phyloP scores from a whole-genome alignment of 345 rosid genomes.

The Populus tremula region DNA sequence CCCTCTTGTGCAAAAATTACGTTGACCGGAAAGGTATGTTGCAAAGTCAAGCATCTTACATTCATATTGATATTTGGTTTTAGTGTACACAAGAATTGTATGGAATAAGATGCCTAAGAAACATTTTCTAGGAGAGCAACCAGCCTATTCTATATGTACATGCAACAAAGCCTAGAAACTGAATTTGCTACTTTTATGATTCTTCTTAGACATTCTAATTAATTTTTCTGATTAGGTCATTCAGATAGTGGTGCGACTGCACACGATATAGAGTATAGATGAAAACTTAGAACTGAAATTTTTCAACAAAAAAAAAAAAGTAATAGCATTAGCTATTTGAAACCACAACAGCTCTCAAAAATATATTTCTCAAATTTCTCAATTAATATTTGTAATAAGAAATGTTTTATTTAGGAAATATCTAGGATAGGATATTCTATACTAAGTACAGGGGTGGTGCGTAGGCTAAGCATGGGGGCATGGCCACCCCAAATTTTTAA shows the following conservation, averaged over 20 bases:
- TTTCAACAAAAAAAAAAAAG: too few relatives aligned
- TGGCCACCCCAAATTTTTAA: too few relatives aligned
- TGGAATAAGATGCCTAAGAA: not conserved
- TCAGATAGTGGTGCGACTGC: not conserved
- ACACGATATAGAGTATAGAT: too few relatives aligned
- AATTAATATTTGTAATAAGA: too few relatives aligned
- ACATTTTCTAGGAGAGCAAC: not conserved
- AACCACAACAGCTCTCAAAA: too few relatives aligned
- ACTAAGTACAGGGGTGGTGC: too few relatives aligned
- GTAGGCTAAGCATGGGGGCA: too few relatives aligned
- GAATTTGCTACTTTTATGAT: not conserved
- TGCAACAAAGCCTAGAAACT: not conserved
- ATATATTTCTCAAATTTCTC: too few relatives aligned
- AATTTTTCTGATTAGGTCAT: not conserved
- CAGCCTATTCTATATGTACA: not conserved
- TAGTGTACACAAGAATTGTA: not conserved
- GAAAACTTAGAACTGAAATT: too few relatives aligned
- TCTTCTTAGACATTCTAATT: not conserved
- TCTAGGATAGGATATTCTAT: too few relatives aligned
- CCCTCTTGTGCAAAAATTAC: slow-evolving; percentile 90
- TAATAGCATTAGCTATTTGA: too few relatives aligned
- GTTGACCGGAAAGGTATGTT: slow-evolving; percentile 75
- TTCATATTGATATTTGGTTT: not conserved
- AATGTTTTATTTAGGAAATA: too few relatives aligned
- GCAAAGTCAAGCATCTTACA: not conserved